Evolutionary conservation across 2,329 filamentous ascomycete genomes (phyloP), one percentile per base, ranked within the genome.

Genomic region (Fusarium sublunatum): DNA sequence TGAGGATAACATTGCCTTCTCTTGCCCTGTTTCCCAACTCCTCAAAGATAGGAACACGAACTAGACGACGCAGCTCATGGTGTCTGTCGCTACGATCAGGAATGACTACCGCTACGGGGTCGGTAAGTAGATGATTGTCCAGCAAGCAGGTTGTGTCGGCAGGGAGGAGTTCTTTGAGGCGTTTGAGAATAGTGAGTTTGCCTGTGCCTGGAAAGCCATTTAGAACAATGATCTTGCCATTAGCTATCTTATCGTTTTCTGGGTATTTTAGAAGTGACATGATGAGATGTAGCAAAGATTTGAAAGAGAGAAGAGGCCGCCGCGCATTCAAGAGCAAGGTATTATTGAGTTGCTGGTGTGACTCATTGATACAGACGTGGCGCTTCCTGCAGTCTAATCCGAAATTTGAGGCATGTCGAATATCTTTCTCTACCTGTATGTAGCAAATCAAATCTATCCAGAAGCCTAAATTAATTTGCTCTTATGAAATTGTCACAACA

Each of bases 41-140:
- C 2, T 31, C 25, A 19, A 70, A 69, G 12, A 68, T 46, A 13
- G 58, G 61, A 3, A 40, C 56, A 13, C 63, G 57, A 6, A 69
- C 41, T 13, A 41, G n/a, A 1, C 57, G 50, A 13, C 65, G 63
- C 3, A 69, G 47, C 13, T 65, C 53, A 29, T 69, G 50, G 35
- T 69, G 67, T 31, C 58, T 57, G 6, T 62, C 44, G 29, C 46
- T 58, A 41, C 61, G 55, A 7, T 49, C 51, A 2, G 61, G 61
- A 24, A 60, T 49, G 6, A 63, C 54, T n/a, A 53, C 52, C 0
- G 7, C 47, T 1, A 67, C 58, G 0, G 67, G 60, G 25, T 69
- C 63, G 15, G 68, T 67, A 10, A 69, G 63, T 0, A 68, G 54
- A 35, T 69, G 65, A 9, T 68, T 68, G 34, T 68, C 64, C 5